Base-by-base conservation (phyloP, 2,329 filamentous ascomycete species). In the Pseudodiploospora longispora region DNA sequence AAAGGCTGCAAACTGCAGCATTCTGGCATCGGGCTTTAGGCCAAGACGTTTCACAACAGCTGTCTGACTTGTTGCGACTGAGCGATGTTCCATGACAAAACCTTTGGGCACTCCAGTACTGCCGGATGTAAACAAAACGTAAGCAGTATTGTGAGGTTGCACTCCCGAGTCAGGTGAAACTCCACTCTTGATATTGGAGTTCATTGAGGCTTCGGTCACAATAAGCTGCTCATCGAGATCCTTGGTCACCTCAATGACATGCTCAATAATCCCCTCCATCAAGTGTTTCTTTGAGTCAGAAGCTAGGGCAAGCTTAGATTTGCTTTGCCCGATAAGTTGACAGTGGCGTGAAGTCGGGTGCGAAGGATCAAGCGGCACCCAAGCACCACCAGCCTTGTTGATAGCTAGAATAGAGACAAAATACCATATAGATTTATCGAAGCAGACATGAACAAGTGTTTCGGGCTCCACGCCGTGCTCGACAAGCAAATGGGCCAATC, bases 31-130 rank as follows among this genome's bases (percentile, higher is more conserved):
- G 3, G 35, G 30, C 5, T 27, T 46, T 29, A 50, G 37, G 3
- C 49, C 42, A 6, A 46, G 38, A 7, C 44, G 30, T 3, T 51
- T 47, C 4, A 36, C 36, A 3, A 37, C 52, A 42, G 38, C 50
- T n/a, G 40, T 36, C 27, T 50, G 32, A 0, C 49, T 38, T 3
- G 45, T 40, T 30, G 44, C 47, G 10, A 55, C 41, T 10, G 43
- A 41, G 4, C 47, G 30, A 34, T 58, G 56, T 5, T 50, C 44
- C 28, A 58, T 41, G 2, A 52, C 40, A 7, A 54, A 47, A 6
- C 54, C 57, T 32, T 59, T 59, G 2, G 58, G 53, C 2, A 42
- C 49, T 1, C 54, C 58, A 0, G 56, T 60, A 10, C 48, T 55
- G 4, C 55, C 58, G 2, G 54, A 55, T 0, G 58, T 60, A 19